Evolutionary conservation across 2,329 filamentous ascomycete genomes (phyloP), one percentile per base, ranked within the genome.

Genomic region (Penicillium sp.): DNA sequence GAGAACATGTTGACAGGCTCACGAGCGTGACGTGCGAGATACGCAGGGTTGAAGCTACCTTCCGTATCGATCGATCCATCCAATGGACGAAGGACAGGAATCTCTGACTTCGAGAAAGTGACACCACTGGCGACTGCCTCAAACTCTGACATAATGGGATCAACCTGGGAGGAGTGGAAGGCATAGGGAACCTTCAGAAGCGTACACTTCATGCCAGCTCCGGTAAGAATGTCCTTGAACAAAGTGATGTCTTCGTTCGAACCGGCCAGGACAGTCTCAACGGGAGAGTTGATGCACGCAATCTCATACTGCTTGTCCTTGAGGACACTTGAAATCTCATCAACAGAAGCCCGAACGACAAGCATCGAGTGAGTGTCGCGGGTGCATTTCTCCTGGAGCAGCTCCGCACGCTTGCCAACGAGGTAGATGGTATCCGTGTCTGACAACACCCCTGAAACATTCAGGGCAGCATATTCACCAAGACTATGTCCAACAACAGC

Each of bases 1-100:
- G 81, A 83, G 62, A 83, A 79, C 75, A 91, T 89, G 74, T 90
- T 83, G 67, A 91, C 89, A 10, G 88, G 80, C 71, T 90, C 84
- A 14, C 89, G 83, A 24, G 85, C 83, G 63, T 89, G 86, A 49
- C 83, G 82, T 55, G 83, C 80, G 10, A 92, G 82, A 70, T 91
- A 92, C 13, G 80, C 76, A 2, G 87, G 43, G 37, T 36, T 39
- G 24, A 60, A 31, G 27, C 40, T 31, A 31, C 27, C 18, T 49
- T 36, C 3, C 55, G 41, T 6, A 18, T 50, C 33, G 31, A 37
- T 11, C 6, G 6, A 3, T 18, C 47, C 33, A 16, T 16, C 13
- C 47, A 50, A 39, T 2, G 60, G 43, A 9, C 54, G 56, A 18
- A 57, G 39, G 10, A 60, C 22, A 1, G 58, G 58, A 6, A 60